Percentiles rank a stretch among this genome's conserved stretches.
Conservation (phyloP, 2,329 filamentous ascomycete genomes). For the Pestalotiopsis sp. region DNA sequence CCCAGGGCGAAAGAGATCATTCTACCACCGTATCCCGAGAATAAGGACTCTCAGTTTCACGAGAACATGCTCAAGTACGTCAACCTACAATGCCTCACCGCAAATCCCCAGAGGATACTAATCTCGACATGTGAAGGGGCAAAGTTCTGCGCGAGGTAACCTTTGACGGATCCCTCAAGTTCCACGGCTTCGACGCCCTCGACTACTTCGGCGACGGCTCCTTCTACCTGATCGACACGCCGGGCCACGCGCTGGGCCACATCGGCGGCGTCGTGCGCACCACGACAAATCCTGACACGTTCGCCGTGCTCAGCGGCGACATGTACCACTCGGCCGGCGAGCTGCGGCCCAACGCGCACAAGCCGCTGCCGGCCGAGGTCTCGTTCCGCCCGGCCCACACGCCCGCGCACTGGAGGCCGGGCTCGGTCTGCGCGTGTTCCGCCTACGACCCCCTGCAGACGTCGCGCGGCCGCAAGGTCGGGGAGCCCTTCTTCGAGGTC, state of each 20-base stretch:
- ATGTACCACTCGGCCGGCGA: conserved; percentile 43
- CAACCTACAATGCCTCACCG: not conserved
- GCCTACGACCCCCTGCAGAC: not conserved
- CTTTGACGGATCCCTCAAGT: conserved; percentile 19
- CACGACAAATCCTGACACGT: conserved; percentile 34
- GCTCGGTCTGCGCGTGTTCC: conserved; percentile 41
- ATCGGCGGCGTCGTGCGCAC: conserved; percentile 51
- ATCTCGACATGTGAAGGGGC: conserved; percentile 15
- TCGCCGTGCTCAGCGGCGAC: conserved; percentile 54
- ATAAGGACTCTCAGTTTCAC: conserved; percentile 41
- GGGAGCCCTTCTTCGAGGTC: not conserved
- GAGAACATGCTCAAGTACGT: conserved; percentile 37
- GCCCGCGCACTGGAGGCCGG: conserved; percentile 45
- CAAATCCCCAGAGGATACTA: conserved; percentile 21
- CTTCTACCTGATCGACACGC: conserved; percentile 57
- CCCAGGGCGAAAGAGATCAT: conserved; percentile 28
- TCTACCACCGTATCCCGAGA: conserved; percentile 30
- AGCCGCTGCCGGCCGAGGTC: conserved; percentile 30
- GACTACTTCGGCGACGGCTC: conserved; percentile 60
- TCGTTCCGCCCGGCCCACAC: conserved; percentile 39
- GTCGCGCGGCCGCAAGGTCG: not conserved
- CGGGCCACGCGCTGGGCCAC: conserved; percentile 54
- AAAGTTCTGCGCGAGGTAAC: conserved; percentile 26
- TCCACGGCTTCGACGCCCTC: conserved; percentile 35
- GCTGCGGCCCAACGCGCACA: conserved; percentile 36